Percentiles rank a stretch among this genome's conserved stretches.
These are phyloP conservation scores for Bauhinia variegata DNA, from an alignment of 306 rosid species.

Conservation along the genomic window DNA sequence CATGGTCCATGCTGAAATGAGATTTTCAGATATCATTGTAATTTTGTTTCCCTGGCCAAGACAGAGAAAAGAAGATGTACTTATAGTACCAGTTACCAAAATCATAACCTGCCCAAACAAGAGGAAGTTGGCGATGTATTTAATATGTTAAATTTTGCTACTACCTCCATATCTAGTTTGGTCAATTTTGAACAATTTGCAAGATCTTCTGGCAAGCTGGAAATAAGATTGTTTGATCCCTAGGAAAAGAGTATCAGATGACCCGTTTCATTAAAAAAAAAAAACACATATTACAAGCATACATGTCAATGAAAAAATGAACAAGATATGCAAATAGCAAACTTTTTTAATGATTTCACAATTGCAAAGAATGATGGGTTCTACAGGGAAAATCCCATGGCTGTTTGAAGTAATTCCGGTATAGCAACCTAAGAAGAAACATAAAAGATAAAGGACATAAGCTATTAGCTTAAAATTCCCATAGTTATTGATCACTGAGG, in stretches of 20 bases:
- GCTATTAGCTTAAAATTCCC: conserved; percentile 16
- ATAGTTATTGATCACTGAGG: conserved; percentile 15
- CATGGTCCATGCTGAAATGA: conserved; percentile 76
- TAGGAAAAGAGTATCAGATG: conserved; percentile 45
- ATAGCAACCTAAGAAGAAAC: conserved; percentile 18
- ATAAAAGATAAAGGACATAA: conserved; percentile 23
- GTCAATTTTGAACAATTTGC: conserved; percentile 78
- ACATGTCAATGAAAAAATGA: neutral
- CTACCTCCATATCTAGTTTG: conserved; percentile 90
- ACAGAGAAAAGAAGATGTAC: conserved; percentile 22
- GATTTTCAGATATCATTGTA: conserved; percentile 56
- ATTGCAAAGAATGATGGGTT: conserved; percentile 26
- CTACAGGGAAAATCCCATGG: conserved; percentile 23
- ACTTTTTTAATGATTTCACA: conserved; percentile 24
- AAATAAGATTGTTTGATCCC: conserved; percentile 79
- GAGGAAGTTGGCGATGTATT: conserved; percentile 6
- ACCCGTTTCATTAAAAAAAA: conserved; percentile 25
- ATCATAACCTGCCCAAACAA: conserved; percentile 12
- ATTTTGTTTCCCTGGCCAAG: conserved; percentile 82
- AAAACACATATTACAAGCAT: neutral
- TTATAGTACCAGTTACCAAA: conserved; percentile 30
- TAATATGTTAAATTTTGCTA: conserved; percentile 30
- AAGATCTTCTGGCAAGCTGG: conserved; percentile 79
- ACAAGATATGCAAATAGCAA: conserved; percentile 25
- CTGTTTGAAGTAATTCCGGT: no score